Conservation (phyloP, 441 rosid genomes). For the Cnidoscolus chayamansa region DNA sequence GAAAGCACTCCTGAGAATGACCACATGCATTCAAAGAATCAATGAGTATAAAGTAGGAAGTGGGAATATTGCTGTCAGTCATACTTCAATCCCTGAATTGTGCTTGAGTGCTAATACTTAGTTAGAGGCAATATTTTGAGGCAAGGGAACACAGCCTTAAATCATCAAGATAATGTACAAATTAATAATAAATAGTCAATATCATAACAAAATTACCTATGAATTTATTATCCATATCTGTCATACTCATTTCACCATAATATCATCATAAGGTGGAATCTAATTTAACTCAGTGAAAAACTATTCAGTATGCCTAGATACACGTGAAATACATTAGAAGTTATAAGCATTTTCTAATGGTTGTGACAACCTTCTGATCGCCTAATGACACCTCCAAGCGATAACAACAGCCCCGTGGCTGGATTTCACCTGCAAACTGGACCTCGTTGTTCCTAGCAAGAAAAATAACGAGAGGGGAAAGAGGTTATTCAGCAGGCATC, state of each 20-base stretch:
- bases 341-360: neutral
- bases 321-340: neutral
- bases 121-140: neutral
- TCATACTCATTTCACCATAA: neutral
- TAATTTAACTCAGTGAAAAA: neutral
- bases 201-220: neutral
- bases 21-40: neutral
- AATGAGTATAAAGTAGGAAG: neutral
- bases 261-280: neutral
- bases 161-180: neutral
- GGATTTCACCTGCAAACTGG: constrained; percentile 95
- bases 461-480: neutral
- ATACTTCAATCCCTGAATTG: neutral
- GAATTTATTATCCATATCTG: neutral
- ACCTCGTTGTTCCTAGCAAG: constrained; percentile 80
- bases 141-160: neutral
- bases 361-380: constrained; percentile 49
- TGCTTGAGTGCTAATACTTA: neutral
- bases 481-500: neutral
- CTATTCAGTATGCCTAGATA: neutral
- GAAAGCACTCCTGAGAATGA: neutral
- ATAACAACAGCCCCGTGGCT: constrained; percentile 66
- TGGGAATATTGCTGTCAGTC: neutral
- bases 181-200: neutral
- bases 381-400: constrained; percentile 54